Percentiles rank a stretch among this genome's conserved stretches.
Evolutionary conservation across 2,329 filamentous ascomycete species (phyloP).

Genomic region (Cladosporium oxysporum): DNA sequence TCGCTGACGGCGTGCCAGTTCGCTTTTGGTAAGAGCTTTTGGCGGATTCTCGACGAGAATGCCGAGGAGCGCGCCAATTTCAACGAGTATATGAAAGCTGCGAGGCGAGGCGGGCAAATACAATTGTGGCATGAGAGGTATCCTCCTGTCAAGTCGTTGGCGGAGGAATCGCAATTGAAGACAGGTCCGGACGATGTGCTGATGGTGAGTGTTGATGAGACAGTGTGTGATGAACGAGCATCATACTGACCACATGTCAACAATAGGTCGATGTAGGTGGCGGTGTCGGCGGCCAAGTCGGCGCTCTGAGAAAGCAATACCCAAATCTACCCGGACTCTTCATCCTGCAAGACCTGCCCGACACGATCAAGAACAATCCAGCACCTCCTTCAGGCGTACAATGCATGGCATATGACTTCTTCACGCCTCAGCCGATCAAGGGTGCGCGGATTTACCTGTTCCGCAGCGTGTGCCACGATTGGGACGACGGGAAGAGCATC

Average conservation of each 20-base stretch:
- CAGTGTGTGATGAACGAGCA: too few relatives aligned
- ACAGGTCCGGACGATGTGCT: slow-evolving; percentile 15
- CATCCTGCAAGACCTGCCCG: slow-evolving; percentile 24
- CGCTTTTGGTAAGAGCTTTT: not conserved
- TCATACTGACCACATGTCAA: not conserved
- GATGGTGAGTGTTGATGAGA: not conserved
- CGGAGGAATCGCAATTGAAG: slow-evolving; percentile 8
- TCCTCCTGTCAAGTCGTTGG: not conserved
- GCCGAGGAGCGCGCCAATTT: not conserved
- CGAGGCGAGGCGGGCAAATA: not conserved
- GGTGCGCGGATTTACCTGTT: slow-evolving; percentile 29
- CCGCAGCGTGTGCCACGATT: slow-evolving; percentile 25
- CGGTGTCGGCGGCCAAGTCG: slow-evolving; percentile 20
- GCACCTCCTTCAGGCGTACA: slow-evolving; percentile 16
- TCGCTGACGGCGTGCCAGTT: slow-evolving; percentile 3
- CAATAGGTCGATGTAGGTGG: slow-evolving; percentile 24
- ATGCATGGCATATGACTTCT: slow-evolving; percentile 24
- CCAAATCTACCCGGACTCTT: slow-evolving; percentile 22
- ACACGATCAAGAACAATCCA: slow-evolving; percentile 18
- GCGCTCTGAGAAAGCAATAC: slow-evolving; percentile 10
- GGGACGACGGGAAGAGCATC: slow-evolving; percentile 22
- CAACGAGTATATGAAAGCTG: slow-evolving; percentile 9
- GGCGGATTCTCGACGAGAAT: not conserved
- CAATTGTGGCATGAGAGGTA: slow-evolving; percentile 6
- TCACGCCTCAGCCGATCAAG: slow-evolving; percentile 25